Conservation (phyloP, 306 rosid species). For the Quercus agrifolia region DNA sequence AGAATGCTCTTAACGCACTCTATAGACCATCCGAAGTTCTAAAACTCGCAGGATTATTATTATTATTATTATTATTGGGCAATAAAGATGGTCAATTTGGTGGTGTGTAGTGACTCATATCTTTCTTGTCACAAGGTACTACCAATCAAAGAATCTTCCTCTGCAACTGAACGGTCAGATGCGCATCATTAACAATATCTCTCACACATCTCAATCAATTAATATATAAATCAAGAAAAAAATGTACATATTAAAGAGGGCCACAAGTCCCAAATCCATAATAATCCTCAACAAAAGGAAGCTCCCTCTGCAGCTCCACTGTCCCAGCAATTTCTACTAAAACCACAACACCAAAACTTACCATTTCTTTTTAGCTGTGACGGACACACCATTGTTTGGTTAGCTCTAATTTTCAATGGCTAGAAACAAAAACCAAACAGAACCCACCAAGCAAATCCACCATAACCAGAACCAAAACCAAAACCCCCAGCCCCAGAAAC, state of each 20-base stretch:
- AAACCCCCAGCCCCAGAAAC: constrained; percentile 48
- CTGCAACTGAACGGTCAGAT: constrained; percentile 29
- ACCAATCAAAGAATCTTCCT: constrained; percentile 3
- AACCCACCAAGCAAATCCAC: constrained; percentile 42
- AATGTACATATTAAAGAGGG: constrained; percentile 7
- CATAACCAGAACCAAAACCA: constrained; percentile 47
- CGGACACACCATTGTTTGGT: not conserved
- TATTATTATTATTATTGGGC: not conserved
- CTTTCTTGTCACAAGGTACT: not conserved
- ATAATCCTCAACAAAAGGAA: constrained; percentile 14
- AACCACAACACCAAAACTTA: constrained; percentile 5
- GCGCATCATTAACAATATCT: constrained; percentile 13
- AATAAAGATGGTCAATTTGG: not conserved
- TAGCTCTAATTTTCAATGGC: constrained; percentile 47
- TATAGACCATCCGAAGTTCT: not conserved
- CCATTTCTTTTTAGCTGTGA: constrained; percentile 19
- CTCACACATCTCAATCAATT: constrained; percentile 9
- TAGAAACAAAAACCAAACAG: constrained; percentile 48
- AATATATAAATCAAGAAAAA: constrained; percentile 14
- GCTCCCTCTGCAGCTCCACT: constrained; percentile 13
- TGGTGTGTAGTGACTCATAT: constrained; percentile 27
- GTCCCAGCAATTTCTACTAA: not conserved
- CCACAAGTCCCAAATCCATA: constrained; percentile 24
- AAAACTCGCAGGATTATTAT: no score
- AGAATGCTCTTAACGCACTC: no score